Evolutionary conservation across 768 basidiomycete genomes (phyloP).

Genomic region (Boletus reticulatus): DNA sequence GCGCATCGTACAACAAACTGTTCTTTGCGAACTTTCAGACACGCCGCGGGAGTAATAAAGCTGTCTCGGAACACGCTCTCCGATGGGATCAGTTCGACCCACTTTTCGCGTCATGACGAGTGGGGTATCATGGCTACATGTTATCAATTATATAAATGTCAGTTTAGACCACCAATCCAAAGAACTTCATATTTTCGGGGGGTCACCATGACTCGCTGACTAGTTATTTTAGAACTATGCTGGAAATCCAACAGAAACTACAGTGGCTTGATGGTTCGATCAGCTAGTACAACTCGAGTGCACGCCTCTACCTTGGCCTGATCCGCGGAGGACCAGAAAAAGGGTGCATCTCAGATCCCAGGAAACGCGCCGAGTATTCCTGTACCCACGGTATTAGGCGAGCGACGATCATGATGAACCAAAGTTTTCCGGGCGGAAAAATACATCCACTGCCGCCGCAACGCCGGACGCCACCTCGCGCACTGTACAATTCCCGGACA

Average conservation of each 20-base stretch:
- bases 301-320: constrained; percentile 9
- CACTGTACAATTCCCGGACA: neutral
- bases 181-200: constrained; percentile 3
- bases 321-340: constrained; percentile 29
- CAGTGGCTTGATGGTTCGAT: neutral
- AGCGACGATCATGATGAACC: constrained; percentile 23
- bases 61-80: constrained; percentile 10
- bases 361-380: neutral
- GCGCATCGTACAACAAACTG: constrained; percentile 10
- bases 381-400: constrained; percentile 15
- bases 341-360: constrained; percentile 19
- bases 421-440: neutral
- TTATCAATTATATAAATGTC: neutral
- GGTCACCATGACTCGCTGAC: neutral
- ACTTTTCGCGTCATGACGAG: neutral
- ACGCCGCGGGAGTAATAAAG: constrained; percentile 28
- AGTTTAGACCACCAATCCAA: neutral
- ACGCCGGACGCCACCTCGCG: constrained; percentile 7
- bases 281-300: neutral
- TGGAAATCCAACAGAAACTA: constrained; percentile 9
- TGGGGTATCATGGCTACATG: neutral
- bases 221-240: neutral
- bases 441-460: constrained; percentile 2
- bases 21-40: constrained; percentile 19
- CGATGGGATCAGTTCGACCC: constrained; percentile 5